Base-by-base conservation (phyloP, 164 flowering plant genomes). In the Sedum album region DNA sequence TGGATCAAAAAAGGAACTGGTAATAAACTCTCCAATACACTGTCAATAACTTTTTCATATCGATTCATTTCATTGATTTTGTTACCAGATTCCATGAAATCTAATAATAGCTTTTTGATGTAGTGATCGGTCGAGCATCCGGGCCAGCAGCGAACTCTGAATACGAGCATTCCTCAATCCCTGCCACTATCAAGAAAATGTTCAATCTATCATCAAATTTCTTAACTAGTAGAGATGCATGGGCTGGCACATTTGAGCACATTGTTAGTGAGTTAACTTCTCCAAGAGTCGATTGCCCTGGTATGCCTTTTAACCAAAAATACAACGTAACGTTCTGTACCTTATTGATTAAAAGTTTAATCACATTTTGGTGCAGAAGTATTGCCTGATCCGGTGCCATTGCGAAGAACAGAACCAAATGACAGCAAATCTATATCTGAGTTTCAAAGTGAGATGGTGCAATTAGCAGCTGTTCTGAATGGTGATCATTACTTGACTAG, bases 1-100 rank as follows among this genome's bases (percentile, higher is more conserved):
- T 68, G 70, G 70, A 68, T 68, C 21, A 68, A 48, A 49, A 68
- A 68, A 49, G 70, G 70, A 14, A 46, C 70, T 7, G 70, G 70
- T 48, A 46, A 68, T 60, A 39, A 39, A 39, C 42, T 39, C 42
- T 38, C 6, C 1, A 6, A 38, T 10, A 38, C n/a, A n/a, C n/a
- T n/a, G n/a, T n/a, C n/a, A n/a, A n/a, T n/a, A n/a, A n/a, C n/a
- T n/a, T n/a, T n/a, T n/a, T n/a, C n/a, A n/a, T n/a, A n/a, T n/a
- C n/a, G n/a, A n/a, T n/a, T n/a, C n/a, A n/a, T n/a, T n/a, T n/a
- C n/a, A n/a, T n/a, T n/a, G n/a, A n/a, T n/a, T n/a, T n/a, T n/a
- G n/a, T n/a, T n/a, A n/a, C n/a, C n/a, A n/a, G n/a, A n/a, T n/a
- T n/a, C n/a, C n/a, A n/a, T n/a, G n/a, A n/a, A 36, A 17, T 20